Base-by-base conservation (phyloP, 2,329 filamentous ascomycete species). In the Grosmannia huntii region DNA sequence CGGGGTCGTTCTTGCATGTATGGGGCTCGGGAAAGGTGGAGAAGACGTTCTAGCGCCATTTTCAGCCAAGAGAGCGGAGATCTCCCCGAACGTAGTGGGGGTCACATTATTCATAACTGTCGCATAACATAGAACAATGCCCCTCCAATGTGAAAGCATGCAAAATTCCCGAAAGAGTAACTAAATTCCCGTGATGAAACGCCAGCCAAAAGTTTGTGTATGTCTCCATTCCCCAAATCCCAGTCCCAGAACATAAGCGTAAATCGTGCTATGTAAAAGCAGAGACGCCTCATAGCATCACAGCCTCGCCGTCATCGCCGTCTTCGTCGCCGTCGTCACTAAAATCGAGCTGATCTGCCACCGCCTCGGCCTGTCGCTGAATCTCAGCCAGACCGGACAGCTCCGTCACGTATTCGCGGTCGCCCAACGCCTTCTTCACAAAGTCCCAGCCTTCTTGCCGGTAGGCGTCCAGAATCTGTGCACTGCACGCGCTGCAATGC, bases 401-500 rank as follows among this genome's bases (percentile, higher is more conserved):
- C 68, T 92, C 88, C 33, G 86, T 82, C 0, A 95, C 86, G 67
- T 87, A 94, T 1, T 89, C 85, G 66, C 83, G 84, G 69, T 91
- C 86, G 60, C 83, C 81, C 16, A 94, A 71, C 0, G 89, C 89
- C 59, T 78, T 77, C 73, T 85, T 85, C 38, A 94, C 82, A 68
- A 95, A 95, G 0, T 75, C 80, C 88, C 89, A 95, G 0, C 84
- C 85, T 52, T 85, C 80, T 2, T 71, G 69, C 52, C 81, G 77
- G 68, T 91, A 94, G 1, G 82, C 82, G 0, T 78, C 75, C 1
- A 92, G 70, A 31, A 95, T 83, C 50, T 78, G 82, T 38, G 80
- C 79, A 62, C 86, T 89, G 66, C 89, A 95, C 2, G 87, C 89
- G 54, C 87, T 90, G 70, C 89, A 95, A 69, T 84, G 85, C 59